Percentiles rank a stretch among this genome's conserved stretches.
These are phyloP conservation scores for Paramecium sexaurelia DNA, from an alignment of 73 alveolate genomes.

Conservation along the genomic window DNA sequence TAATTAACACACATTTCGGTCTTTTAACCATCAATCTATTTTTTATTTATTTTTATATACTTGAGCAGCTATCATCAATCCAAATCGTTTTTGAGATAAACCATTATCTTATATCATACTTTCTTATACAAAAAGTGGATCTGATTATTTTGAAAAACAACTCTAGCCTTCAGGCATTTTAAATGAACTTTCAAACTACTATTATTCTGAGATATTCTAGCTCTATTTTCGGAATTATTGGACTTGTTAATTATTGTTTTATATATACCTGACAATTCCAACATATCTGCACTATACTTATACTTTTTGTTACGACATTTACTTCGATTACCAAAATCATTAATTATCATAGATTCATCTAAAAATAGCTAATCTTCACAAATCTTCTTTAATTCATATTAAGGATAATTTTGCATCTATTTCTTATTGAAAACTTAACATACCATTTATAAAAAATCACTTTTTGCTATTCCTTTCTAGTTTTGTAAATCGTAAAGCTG, in stretches of 20 bases:
- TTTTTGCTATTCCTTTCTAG: background rate
- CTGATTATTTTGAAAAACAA: background rate
- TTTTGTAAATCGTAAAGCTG: background rate
- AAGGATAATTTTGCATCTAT: conserved; percentile 22
- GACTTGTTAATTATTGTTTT: background rate
- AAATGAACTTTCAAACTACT: background rate
- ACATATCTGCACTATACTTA: background rate
- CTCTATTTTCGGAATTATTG: background rate
- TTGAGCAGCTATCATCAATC: background rate
- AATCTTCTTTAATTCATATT: conserved; percentile 18
- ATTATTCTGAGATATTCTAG: conserved; percentile 12
- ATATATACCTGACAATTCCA: conserved; percentile 14
- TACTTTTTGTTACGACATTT: background rate
- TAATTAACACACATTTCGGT: background rate
- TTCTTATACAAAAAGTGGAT: background rate
- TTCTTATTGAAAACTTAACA: background rate
- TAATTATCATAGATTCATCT: conserved; percentile 7
- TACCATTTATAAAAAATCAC: conserved; percentile 52
- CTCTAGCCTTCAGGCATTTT: conserved; percentile 19
- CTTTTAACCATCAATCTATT: conserved; percentile 16
- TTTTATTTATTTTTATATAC: background rate
- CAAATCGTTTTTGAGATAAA: background rate
- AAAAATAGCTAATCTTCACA: conserved; percentile 53
- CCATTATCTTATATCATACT: background rate
- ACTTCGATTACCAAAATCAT: background rate